Conservation (phyloP, 2,329 filamentous ascomycete species). For the Chalara sp. region DNA sequence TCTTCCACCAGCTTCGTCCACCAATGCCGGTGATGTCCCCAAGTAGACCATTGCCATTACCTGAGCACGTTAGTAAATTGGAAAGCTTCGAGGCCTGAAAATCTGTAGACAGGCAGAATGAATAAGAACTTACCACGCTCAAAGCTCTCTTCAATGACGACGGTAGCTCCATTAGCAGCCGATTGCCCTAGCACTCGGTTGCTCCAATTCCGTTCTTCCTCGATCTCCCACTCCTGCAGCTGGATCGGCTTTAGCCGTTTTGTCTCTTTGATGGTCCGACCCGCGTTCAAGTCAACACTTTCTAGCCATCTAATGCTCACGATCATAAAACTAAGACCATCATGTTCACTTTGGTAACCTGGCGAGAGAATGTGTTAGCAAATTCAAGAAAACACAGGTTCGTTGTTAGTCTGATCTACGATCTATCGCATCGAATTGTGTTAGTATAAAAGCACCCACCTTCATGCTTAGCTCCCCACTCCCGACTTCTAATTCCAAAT, state of each 20-base stretch:
- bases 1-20: slow-evolving; percentile 20
- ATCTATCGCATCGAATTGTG: too few relatives aligned
- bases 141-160: slow-evolving; percentile 13
- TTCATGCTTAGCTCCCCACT: slow-evolving; percentile 57
- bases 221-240: slow-evolving; percentile 13
- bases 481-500: slow-evolving; percentile 75
- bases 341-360: slow-evolving; percentile 29
- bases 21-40: slow-evolving; percentile 17
- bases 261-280: slow-evolving; percentile 31
- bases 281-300: slow-evolving; percentile 49
- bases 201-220: slow-evolving; percentile 7
- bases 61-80: not conserved
- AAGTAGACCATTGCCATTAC: not conserved
- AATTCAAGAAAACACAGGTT: too few relatives aligned
- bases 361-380: too few relatives aligned
- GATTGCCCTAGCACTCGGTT: slow-evolving; percentile 2
- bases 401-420: too few relatives aligned
- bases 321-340: slow-evolving; percentile 75
- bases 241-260: slow-evolving; percentile 13
- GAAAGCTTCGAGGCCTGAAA: too few relatives aligned
- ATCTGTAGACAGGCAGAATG: too few relatives aligned
- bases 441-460: not conserved
- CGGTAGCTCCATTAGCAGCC: not conserved
- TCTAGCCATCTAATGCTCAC: slow-evolving; percentile 78
- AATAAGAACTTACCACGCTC: slow-evolving; percentile 7